These are phyloP conservation scores for Ceratocystis albifundus DNA, from an alignment of 2,329 filamentous ascomycete genomes.

Conservation along the genomic window DNA sequence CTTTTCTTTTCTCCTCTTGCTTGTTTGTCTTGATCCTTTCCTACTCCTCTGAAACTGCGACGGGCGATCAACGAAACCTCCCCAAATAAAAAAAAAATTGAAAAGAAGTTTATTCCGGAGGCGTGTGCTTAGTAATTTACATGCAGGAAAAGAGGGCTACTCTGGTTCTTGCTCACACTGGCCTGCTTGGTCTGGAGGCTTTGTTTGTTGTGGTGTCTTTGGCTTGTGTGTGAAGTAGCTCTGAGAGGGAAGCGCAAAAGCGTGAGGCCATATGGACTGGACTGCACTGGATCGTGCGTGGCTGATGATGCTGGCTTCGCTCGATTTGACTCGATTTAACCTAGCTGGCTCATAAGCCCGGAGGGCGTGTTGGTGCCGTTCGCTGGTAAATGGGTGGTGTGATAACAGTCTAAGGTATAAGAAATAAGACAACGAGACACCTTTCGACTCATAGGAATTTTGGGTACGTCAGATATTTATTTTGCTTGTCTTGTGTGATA, in stretches of 20 bases:
- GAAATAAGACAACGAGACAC: constrained; percentile 8
- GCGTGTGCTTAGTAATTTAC: neutral
- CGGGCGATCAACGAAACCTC: constrained; percentile 9
- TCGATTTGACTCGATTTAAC: neutral
- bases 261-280: too few species aligned
- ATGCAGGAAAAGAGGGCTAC: neutral
- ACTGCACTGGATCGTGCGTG: neutral
- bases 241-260: neutral
- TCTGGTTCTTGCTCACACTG: neutral
- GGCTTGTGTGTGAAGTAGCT: neutral
- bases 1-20: neutral
- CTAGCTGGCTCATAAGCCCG: neutral
- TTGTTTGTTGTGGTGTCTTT: neutral
- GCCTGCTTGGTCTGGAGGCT: neutral
- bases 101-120: neutral
- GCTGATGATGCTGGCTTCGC: neutral
- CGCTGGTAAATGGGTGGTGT: neutral
- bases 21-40: constrained; percentile 10
- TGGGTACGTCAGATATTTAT: neutral
- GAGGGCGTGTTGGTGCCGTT: neutral
- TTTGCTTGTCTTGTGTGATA: neutral
- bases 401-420: neutral
- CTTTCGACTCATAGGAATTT: neutral
- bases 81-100: neutral
- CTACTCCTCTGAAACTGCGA: constrained; percentile 1